These are phyloP conservation scores for Cladosporium sp. DNA, from an alignment of 2,329 filamentous ascomycete genomes.

Conservation along the genomic window DNA sequence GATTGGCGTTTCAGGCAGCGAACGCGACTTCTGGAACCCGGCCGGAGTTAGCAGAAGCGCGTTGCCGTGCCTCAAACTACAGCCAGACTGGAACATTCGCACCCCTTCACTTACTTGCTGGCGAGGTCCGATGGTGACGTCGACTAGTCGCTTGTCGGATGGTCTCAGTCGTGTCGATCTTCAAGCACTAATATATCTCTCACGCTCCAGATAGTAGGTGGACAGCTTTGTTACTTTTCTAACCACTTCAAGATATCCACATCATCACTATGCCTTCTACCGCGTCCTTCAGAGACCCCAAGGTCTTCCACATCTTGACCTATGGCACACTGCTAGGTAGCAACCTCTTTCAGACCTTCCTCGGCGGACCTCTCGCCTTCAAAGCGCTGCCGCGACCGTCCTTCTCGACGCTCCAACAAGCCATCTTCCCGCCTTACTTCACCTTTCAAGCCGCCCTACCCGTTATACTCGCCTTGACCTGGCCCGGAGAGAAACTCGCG, in stretches of 20 bases:
- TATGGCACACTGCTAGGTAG: conserved; percentile 77
- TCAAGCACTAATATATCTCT: not conserved
- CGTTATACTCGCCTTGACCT: conserved; percentile 70
- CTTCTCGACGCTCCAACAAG: conserved; percentile 75
- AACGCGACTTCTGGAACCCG: not conserved
- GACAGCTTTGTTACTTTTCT: not conserved
- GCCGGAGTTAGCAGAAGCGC: not conserved
- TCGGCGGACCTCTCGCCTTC: conserved; percentile 69
- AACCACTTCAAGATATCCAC: not conserved
- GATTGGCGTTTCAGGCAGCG: conserved; percentile 3
- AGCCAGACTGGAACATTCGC: not conserved
- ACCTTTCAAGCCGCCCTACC: conserved; percentile 74
- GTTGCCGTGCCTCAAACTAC: not conserved
- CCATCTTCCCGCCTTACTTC: conserved; percentile 87
- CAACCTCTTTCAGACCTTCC: conserved; percentile 83
- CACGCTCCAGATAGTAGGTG: not conserved
- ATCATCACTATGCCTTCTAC: conserved; percentile 42
- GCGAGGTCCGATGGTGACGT: conserved; percentile 5
- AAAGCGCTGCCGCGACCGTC: conserved; percentile 70
- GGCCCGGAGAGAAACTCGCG: conserved; percentile 56
- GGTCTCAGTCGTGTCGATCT: not conserved
- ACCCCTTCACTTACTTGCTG: not conserved
- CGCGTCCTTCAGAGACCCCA: conserved; percentile 54
- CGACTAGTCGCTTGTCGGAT: not conserved
- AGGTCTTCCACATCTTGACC: conserved; percentile 73